These are phyloP conservation scores for Pythium coloratum DNA, from an alignment of 352 stramenopile genomes.

Conservation along the genomic window DNA sequence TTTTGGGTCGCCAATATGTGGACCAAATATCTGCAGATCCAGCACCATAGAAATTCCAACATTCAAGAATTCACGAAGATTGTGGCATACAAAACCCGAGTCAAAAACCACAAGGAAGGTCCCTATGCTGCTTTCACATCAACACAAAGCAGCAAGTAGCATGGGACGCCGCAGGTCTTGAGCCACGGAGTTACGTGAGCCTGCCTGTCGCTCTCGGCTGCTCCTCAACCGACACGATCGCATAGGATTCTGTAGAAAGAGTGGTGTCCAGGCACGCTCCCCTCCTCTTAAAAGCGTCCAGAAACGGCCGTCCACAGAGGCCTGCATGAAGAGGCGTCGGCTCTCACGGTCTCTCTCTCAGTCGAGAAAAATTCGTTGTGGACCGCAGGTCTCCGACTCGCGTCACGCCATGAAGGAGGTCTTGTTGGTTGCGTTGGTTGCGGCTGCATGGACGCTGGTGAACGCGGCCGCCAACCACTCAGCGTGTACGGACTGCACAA, in stretches of 20 bases:
- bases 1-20: too few species aligned
- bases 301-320: not conserved
- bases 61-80: too few species aligned
- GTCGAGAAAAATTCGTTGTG: not conserved
- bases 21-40: too few species aligned
- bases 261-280: too few species aligned
- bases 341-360: not conserved
- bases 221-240: not conserved
- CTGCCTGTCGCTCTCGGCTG: too few species aligned
- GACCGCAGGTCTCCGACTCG: not conserved
- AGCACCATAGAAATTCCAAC: too few species aligned
- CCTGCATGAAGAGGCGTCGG: not conserved
- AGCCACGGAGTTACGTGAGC: too few species aligned
- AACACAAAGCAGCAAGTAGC: too few species aligned
- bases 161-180: too few species aligned
- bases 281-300: not conserved
- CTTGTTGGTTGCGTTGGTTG: not conserved
- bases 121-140: too few species aligned
- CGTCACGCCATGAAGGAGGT: not conserved
- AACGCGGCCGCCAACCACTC: not conserved
- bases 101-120: too few species aligned
- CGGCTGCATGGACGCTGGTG: not conserved
- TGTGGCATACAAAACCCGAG: too few species aligned
- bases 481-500: not conserved
- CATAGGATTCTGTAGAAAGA: not conserved